These are phyloP conservation scores for Rhytidiadelphus loreus DNA, from an alignment of 225 moss, liverwort and hornwort species.

Conservation along the genomic window DNA sequence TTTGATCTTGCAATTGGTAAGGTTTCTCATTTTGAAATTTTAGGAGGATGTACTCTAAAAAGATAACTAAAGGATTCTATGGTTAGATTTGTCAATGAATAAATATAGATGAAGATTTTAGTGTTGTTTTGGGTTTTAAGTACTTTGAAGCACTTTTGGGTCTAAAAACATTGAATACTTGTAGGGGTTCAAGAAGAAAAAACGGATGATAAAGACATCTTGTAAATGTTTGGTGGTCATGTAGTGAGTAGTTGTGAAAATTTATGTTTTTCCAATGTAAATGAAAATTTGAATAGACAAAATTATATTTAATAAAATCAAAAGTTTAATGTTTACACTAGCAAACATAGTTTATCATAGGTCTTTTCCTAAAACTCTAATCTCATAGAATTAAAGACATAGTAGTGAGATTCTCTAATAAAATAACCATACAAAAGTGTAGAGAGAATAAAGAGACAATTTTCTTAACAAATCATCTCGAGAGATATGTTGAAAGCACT, in stretches of 20 bases:
- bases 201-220: neutral
- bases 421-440: neutral
- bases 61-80: too few relatives aligned
- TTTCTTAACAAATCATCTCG: neutral
- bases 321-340: neutral
- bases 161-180: too few relatives aligned
- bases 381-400: neutral
- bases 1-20: too few relatives aligned
- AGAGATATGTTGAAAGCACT: neutral
- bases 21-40: too few relatives aligned
- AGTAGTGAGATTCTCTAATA: neutral
- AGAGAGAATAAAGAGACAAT: neutral
- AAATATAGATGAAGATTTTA: too few relatives aligned
- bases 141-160: too few relatives aligned
- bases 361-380: neutral
- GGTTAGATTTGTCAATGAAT: too few relatives aligned
- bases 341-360: neutral
- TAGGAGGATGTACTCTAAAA: too few relatives aligned
- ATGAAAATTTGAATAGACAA: too few relatives aligned
- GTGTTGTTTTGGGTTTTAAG: too few relatives aligned
- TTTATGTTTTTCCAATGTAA: too few relatives aligned
- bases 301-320: neutral
- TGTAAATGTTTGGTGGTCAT: neutral
- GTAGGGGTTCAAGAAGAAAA: too few relatives aligned
- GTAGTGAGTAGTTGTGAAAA: neutral